A percentile compares a stretch with the other conserved stretches of the same genome.
Conservation (phyloP, 2,329 filamentous ascomycete genomes). For the Epichloe coenophiala region DNA sequence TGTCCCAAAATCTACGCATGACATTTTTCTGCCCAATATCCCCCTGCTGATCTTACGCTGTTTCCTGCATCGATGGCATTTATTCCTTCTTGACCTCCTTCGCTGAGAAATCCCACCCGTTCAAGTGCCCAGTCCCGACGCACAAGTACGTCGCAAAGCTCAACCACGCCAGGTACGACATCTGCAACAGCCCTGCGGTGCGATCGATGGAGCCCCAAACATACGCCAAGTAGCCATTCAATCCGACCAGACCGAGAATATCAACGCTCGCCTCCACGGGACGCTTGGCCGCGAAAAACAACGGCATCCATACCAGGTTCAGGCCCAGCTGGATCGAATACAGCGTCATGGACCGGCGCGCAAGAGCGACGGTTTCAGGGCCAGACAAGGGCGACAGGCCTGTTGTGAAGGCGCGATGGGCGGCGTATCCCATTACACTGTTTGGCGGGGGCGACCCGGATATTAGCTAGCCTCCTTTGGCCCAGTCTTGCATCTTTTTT, state of each 20-base stretch:
- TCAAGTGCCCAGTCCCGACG: slow-evolving; percentile 53
- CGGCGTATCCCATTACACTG: slow-evolving; percentile 73
- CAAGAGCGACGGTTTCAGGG: slow-evolving; percentile 39
- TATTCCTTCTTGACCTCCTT: slow-evolving; percentile 14
- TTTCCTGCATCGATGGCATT: background rate
- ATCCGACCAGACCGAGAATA: slow-evolving; percentile 56
- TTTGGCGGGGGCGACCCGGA: background rate
- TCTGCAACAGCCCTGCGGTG: slow-evolving; percentile 58
- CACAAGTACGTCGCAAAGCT: slow-evolving; percentile 79
- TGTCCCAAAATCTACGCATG: too few relatives aligned
- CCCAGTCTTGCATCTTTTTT: background rate
- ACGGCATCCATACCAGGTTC: slow-evolving; percentile 81
- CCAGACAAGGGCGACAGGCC: slow-evolving; percentile 46
- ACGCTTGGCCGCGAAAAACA: slow-evolving; percentile 71
- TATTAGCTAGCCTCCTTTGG: too few relatives aligned
- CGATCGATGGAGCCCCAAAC: slow-evolving; percentile 64
- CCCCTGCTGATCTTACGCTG: too few relatives aligned
- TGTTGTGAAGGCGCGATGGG: slow-evolving; percentile 58
- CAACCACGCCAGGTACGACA: slow-evolving; percentile 77
- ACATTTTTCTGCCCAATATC: too few relatives aligned
- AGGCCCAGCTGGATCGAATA: slow-evolving; percentile 78
- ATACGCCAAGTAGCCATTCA: slow-evolving; percentile 61
- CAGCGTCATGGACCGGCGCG: slow-evolving; percentile 56
- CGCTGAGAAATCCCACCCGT: slow-evolving; percentile 47
- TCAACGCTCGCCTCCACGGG: slow-evolving; percentile 65